Evolutionary conservation across 305 asterid genomes (phyloP).

Genomic region (Solanum chacoense): DNA sequence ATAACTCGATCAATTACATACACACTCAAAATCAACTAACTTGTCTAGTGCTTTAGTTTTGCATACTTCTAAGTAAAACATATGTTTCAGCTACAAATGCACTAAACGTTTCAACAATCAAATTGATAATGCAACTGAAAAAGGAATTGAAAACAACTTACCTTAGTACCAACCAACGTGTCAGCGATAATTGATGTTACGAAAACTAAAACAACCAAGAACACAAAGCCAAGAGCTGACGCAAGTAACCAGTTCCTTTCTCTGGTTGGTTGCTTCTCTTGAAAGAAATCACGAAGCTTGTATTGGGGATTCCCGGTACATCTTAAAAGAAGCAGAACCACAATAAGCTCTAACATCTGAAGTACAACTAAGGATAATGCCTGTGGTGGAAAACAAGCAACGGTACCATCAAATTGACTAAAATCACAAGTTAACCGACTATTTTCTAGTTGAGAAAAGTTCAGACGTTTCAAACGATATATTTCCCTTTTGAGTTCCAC

Average conservation of each 20-base stretch:
- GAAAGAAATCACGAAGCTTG: constrained; percentile 43
- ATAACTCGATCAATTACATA: not conserved
- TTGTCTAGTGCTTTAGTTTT: not conserved
- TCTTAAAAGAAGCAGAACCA: constrained; percentile 45
- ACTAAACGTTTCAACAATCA: not conserved
- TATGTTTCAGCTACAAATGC: not conserved
- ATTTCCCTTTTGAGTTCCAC: not conserved
- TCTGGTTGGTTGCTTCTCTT: constrained; percentile 17
- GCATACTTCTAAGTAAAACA: not conserved
- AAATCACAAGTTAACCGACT: not conserved
- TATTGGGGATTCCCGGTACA: constrained; percentile 41
- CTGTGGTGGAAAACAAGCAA: constrained; percentile 23
- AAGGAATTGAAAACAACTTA: constrained; percentile 6
- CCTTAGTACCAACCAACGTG: constrained; percentile 45
- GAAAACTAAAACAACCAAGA: constrained; percentile 44
- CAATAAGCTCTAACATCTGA: constrained; percentile 53
- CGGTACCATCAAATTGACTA: not conserved
- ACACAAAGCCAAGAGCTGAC: constrained; percentile 40
- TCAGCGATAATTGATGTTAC: constrained; percentile 45
- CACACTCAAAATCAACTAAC: not conserved
- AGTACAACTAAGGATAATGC: constrained; percentile 41
- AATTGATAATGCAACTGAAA: not conserved
- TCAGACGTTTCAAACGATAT: not conserved
- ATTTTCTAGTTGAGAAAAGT: not conserved
- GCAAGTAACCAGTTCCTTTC: constrained; percentile 61